Evolutionary conservation across 2,329 filamentous ascomycete genomes (phyloP).

Genomic region (Fusarium incarnatum): DNA sequence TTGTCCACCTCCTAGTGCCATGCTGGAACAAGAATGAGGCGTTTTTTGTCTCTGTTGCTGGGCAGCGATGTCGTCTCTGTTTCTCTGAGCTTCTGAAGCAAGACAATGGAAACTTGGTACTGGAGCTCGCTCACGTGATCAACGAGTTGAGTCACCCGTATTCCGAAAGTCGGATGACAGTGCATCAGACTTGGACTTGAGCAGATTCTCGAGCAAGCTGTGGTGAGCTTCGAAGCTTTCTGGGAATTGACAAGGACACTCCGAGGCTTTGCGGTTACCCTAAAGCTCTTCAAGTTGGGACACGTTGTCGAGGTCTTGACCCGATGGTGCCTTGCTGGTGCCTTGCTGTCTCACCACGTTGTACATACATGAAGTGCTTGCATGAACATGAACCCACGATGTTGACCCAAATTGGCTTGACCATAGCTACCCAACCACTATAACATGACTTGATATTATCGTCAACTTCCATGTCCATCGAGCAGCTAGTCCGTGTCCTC

Average conservation of each 20-base stretch:
- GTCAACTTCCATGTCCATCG: neutral
- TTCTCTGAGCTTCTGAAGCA: neutral
- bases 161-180: neutral
- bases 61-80: slow-evolving; percentile 8
- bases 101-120: neutral
- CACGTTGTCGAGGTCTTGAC: neutral
- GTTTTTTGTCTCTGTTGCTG: slow-evolving; percentile 5
- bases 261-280: neutral
- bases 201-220: neutral
- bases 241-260: neutral
- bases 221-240: neutral
- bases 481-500: slow-evolving; percentile 13
- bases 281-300: neutral
- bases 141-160: neutral
- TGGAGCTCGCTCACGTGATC: slow-evolving; percentile 1
- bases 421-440: neutral
- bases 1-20: slow-evolving; percentile 1
- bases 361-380: slow-evolving; percentile 6
- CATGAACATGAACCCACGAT: slow-evolving; percentile 8
- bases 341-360: slow-evolving; percentile 3
- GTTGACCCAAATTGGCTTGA: neutral
- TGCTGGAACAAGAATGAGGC: slow-evolving; percentile 2
- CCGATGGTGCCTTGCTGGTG: neutral
- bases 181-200: neutral
- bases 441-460: neutral